A percentile compares a stretch with the other conserved stretches of the same genome.
Conservation (phyloP, 495 filamentous ascomycete species). For the Zalerion maritima region DNA sequence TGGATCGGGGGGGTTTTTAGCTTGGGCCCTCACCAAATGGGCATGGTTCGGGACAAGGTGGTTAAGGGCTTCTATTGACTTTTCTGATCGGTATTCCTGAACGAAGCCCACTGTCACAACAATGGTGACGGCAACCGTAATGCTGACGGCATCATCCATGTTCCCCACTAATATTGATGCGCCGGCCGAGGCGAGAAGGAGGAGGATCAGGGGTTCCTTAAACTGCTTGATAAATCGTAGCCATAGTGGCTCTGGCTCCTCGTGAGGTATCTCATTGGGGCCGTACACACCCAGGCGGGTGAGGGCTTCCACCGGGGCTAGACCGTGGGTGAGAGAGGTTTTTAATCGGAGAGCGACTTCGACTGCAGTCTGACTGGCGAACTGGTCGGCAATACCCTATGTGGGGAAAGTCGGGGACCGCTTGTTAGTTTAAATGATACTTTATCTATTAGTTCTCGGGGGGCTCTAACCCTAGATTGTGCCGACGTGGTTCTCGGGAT, state of each 20-base stretch:
- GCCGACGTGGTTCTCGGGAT: conserved; percentile 28
- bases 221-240: conserved; percentile 93
- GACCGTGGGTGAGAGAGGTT: conserved; percentile 69
- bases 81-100: conserved; percentile 95
- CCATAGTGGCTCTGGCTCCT: conserved; percentile 88
- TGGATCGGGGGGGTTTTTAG: conserved; percentile 10
- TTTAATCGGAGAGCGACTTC: conserved; percentile 66
- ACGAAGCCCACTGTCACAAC: conserved; percentile 93
- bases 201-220: conserved; percentile 74
- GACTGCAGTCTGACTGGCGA: conserved; percentile 45
- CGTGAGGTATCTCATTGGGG: conserved; percentile 86
- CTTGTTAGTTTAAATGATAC: conserved; percentile 4
- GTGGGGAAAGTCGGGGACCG: no score
- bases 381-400: conserved; percentile 36
- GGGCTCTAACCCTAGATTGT: conserved; percentile 32
- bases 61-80: conserved; percentile 88
- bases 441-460: neutral
- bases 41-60: conserved; percentile 89
- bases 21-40: conserved; percentile 63
- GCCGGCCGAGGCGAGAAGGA: conserved; percentile 81
- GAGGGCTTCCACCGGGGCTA: conserved; percentile 67
- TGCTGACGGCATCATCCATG: conserved; percentile 89
- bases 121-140: conserved; percentile 87
- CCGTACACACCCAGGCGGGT: conserved; percentile 66
- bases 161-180: conserved; percentile 90